Percentiles rank a stretch among this genome's conserved stretches.
Conservation (phyloP, 768 basidiomycete genomes). For the Amylocystis lapponica region DNA sequence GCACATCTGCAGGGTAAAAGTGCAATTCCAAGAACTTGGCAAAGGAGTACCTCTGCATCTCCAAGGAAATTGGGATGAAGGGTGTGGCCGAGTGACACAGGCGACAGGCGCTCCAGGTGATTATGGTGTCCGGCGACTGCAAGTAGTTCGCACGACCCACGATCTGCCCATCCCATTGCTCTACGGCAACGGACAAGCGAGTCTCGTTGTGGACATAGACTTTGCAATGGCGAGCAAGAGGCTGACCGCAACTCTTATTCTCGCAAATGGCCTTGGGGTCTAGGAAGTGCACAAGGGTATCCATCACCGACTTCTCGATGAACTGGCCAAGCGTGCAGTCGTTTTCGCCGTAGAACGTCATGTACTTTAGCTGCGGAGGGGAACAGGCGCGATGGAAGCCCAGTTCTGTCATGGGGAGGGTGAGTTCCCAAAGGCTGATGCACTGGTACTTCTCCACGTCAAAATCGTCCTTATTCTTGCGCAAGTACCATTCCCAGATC, state of each 20-base stretch:
- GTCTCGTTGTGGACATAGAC: constrained; percentile 90
- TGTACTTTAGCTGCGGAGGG: constrained; percentile 63
- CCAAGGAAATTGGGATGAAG: constrained; percentile 84
- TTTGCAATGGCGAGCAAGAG: constrained; percentile 77
- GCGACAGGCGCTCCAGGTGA: constrained; percentile 88
- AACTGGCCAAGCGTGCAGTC: constrained; percentile 92
- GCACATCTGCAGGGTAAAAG: constrained; percentile 88
- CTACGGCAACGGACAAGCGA: constrained; percentile 77
- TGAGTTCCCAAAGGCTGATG: constrained; percentile 75
- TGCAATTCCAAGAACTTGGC: constrained; percentile 94
- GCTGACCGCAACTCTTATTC: constrained; percentile 80
- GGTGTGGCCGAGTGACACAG: constrained; percentile 75
- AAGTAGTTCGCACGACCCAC: constrained; percentile 45
- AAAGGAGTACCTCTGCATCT: constrained; percentile 92
- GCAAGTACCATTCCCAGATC: constrained; percentile 93
- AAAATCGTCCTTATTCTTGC: constrained; percentile 82
- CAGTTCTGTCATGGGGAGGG: constrained; percentile 66
- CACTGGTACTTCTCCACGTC: constrained; percentile 91
- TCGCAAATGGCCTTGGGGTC: constrained; percentile 75
- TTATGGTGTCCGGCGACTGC: constrained; percentile 66
- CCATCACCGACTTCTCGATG: constrained; percentile 73
- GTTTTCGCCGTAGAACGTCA: constrained; percentile 89
- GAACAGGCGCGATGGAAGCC: constrained; percentile 71
- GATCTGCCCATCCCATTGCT: constrained; percentile 82
- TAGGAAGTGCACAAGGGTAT: constrained; percentile 61